These are phyloP conservation scores for Myrica gale DNA, from an alignment of 306 rosid species.

Conservation along the genomic window DNA sequence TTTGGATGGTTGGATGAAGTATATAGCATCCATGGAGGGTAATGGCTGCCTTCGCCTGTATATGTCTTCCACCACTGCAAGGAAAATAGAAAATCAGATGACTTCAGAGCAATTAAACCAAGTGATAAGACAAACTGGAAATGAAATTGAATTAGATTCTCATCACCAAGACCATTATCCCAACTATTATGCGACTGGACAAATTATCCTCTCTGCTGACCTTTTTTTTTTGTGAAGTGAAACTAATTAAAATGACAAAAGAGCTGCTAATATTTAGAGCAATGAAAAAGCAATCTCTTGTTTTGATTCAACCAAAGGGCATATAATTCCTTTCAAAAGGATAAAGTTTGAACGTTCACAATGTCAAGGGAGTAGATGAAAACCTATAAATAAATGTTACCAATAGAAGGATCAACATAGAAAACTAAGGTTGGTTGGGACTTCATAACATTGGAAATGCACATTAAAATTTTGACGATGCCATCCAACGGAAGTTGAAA, in stretches of 20 bases:
- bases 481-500: neutral
- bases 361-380: no score
- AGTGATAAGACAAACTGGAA: neutral
- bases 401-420: no score
- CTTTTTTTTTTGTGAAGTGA: neutral
- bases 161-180: neutral
- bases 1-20: constrained; percentile 94
- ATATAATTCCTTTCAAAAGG: neutral
- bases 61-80: constrained; percentile 94
- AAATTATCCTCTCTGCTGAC: neutral
- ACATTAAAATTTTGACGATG: neutral
- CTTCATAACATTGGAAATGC: neutral
- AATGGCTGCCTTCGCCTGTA: constrained; percentile 93
- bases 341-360: no score
- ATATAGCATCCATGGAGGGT: constrained; percentile 93
- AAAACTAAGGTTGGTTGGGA: neutral
- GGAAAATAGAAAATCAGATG: constrained; percentile 28
- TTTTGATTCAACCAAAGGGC: neutral
- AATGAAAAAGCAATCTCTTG: neutral
- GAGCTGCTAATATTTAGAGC: neutral
- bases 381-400: no score
- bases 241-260: neutral
- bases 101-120: constrained; percentile 17
- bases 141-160: neutral
- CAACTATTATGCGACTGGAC: neutral